phyloP scores from a whole-genome alignment of 116 monocot species.

The Papilionanthe hybrid region DNA sequence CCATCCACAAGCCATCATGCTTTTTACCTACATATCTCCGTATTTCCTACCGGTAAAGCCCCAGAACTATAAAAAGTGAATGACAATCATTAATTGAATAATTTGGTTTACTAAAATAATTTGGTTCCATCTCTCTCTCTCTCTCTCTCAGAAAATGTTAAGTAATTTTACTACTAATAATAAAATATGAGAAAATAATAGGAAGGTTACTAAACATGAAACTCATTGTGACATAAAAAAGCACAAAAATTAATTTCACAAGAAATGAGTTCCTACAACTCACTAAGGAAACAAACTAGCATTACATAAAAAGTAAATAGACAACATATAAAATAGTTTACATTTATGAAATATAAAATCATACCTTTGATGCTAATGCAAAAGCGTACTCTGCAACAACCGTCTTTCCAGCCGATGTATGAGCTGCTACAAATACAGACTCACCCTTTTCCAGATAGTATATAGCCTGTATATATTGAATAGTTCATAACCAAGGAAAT shows the following conservation, averaged over 20 bases:
- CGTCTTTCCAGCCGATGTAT: conserved; percentile 99
- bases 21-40: too few species aligned
- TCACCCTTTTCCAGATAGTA: conserved; percentile 97
- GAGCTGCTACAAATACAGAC: conserved; percentile 98
- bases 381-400: conserved; percentile 99
- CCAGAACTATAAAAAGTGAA: too few species aligned
- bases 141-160: neutral
- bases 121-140: neutral
- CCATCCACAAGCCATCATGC: too few species aligned
- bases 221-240: neutral
- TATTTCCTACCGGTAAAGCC: too few species aligned
- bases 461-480: conserved; percentile 59
- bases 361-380: conserved; percentile 91
- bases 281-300: neutral
- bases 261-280: neutral
- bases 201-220: neutral
- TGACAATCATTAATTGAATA: too few species aligned
- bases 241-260: neutral
- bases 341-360: neutral
- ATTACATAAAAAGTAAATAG: neutral
- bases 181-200: neutral
- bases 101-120: too few species aligned
- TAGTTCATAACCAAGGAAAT: neutral
- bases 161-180: too few species aligned
- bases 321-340: neutral